These are phyloP conservation scores for Besnoitia besnoiti DNA, from an alignment of 169 alveolate species.

Conservation along the genomic window DNA sequence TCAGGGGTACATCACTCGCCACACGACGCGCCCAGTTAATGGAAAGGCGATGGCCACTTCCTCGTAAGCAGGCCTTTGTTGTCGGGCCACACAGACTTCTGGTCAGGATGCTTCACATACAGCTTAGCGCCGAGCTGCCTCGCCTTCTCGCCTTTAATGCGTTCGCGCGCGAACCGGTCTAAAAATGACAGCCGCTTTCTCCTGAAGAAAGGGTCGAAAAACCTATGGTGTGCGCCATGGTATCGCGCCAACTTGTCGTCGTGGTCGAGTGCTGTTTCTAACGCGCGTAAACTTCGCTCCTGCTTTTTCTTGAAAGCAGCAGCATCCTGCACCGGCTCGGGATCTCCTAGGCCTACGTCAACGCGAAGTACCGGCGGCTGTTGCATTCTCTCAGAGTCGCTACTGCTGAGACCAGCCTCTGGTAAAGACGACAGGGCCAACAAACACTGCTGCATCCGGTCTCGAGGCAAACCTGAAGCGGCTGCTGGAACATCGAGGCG, in stretches of 20 bases:
- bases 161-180: constrained; percentile 44
- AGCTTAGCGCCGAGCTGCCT: constrained; percentile 13
- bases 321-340: not conserved
- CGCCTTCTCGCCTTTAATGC: constrained; percentile 49
- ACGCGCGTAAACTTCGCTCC: not conserved
- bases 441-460: not conserved
- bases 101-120: constrained; percentile 49
- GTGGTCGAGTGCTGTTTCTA: not conserved
- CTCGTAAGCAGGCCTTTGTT: constrained; percentile 58
- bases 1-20: no score
- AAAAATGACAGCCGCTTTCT: constrained; percentile 45
- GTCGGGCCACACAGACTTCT: constrained; percentile 42
- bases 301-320: not conserved
- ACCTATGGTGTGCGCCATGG: constrained; percentile 29
- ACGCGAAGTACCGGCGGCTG: not conserved
- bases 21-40: constrained; percentile 18
- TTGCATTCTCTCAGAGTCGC: not conserved
- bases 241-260: constrained; percentile 25
- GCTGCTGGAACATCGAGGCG: not conserved
- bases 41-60: constrained; percentile 68
- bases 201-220: constrained; percentile 62
- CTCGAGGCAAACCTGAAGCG: not conserved
- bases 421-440: not conserved
- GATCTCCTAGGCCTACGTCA: not conserved
- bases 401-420: not conserved